Conservation (phyloP, 768 basidiomycete genomes). For the Phaeotremella fagi region DNA sequence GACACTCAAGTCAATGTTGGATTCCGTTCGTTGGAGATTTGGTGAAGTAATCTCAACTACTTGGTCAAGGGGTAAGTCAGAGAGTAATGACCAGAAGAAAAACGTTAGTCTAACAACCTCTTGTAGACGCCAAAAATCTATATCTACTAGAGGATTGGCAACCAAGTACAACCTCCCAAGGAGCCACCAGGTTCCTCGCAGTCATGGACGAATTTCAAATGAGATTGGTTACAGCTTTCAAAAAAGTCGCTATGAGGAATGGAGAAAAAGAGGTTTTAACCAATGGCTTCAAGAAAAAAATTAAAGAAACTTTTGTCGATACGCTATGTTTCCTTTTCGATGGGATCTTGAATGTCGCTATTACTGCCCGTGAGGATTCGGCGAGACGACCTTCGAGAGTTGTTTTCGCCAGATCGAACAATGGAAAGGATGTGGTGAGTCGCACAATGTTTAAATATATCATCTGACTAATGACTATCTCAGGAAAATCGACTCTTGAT, state of each 20-base stretch:
- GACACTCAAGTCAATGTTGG: conserved; percentile 67
- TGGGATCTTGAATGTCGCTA: conserved; percentile 23
- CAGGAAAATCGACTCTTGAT: conserved; percentile 82
- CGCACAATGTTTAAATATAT: conserved; percentile 19
- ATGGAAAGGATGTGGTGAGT: conserved; percentile 30
- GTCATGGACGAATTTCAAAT: conserved; percentile 72
- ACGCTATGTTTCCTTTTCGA: conserved; percentile 35
- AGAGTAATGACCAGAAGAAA: no score
- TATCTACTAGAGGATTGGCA: conserved; percentile 84
- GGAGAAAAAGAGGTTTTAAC: conserved; percentile 27
- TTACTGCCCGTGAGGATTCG: conserved; percentile 11
- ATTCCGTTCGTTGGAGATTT: conserved; percentile 82
- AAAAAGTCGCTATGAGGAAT: conserved; percentile 18
- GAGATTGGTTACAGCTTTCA: conserved; percentile 21
- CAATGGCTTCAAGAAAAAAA: conserved; percentile 19
- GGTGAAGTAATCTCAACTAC: conserved; percentile 68
- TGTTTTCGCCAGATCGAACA: conserved; percentile 50
- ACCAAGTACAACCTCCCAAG: conserved; percentile 50
- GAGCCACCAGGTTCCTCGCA: conserved; percentile 65
- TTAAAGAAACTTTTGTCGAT: conserved; percentile 41
- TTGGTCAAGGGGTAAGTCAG: conserved; percentile 73
- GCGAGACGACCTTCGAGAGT: conserved; percentile 33
- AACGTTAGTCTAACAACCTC: no score
- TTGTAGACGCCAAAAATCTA: conserved; percentile 71
- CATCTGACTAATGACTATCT: not conserved